phyloP scores from a whole-genome alignment of 2,329 filamentous ascomycete species.

The Arthrobotrys iridis region DNA sequence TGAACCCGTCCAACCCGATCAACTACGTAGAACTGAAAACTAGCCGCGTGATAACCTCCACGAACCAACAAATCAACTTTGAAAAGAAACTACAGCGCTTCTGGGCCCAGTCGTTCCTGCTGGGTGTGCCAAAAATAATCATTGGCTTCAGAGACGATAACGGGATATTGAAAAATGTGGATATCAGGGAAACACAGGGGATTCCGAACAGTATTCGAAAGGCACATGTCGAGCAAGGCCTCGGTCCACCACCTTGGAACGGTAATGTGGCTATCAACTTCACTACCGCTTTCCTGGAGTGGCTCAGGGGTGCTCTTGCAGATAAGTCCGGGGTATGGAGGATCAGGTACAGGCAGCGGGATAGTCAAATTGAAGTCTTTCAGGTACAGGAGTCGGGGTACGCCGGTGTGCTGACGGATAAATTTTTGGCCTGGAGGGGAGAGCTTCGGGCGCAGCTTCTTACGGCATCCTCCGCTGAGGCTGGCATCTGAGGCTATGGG shows the following conservation, averaged over 20 bases:
- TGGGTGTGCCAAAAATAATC: constrained; percentile 90
- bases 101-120: constrained; percentile 95
- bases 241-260: constrained; percentile 73
- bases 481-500: not conserved
- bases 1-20: constrained; percentile 72
- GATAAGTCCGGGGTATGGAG: constrained; percentile 81
- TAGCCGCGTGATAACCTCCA: constrained; percentile 74
- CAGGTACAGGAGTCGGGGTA: constrained; percentile 78
- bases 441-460: constrained; percentile 73
- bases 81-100: constrained; percentile 93
- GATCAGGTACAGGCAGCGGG: constrained; percentile 73
- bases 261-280: constrained; percentile 95
- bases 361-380: constrained; percentile 76
- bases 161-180: constrained; percentile 76
- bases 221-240: constrained; percentile 60
- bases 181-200: constrained; percentile 80
- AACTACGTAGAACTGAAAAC: constrained; percentile 98
- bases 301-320: constrained; percentile 70
- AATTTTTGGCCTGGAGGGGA: constrained; percentile 59
- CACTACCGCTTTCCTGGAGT: constrained; percentile 78
- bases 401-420: constrained; percentile 75
- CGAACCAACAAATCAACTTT: constrained; percentile 77
- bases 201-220: constrained; percentile 80
- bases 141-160: constrained; percentile 82
- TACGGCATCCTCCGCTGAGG: not conserved